These are phyloP conservation scores for Biscutella auriculata DNA, from an alignment of 441 rosid species.

Conservation along the genomic window DNA sequence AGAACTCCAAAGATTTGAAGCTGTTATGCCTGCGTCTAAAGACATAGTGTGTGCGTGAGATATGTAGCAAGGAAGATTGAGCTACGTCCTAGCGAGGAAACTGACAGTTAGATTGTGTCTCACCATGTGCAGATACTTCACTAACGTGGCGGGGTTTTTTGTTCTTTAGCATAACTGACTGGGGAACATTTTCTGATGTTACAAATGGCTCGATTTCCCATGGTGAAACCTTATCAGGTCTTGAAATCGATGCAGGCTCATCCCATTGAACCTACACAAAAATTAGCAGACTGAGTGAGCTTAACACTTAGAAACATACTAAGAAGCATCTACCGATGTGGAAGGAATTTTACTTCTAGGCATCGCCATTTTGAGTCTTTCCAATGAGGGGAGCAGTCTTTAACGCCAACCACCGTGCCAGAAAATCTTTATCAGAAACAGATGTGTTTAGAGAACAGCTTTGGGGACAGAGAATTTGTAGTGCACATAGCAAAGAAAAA, in stretches of 20 bases:
- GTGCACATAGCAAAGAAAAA: not conserved
- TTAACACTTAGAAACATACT: not conserved
- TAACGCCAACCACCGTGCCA: slow-evolving; percentile 52
- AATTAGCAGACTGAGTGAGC: not conserved
- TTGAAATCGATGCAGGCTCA: slow-evolving; percentile 44
- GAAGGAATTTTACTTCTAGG: slow-evolving; percentile 31
- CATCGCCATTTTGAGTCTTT: slow-evolving; percentile 55
- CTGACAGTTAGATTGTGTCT: slow-evolving; percentile 8
- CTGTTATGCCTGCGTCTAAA: slow-evolving; percentile 33
- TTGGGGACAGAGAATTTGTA: slow-evolving; percentile 1
- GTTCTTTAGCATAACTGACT: slow-evolving; percentile 28
- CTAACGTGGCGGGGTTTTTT: slow-evolving; percentile 45
- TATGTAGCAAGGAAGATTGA: slow-evolving; percentile 1
- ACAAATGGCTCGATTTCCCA: slow-evolving; percentile 57
- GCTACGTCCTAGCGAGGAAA: not conserved
- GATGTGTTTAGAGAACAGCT: not conserved
- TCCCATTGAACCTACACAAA: slow-evolving; percentile 55
- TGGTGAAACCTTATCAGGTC: slow-evolving; percentile 55
- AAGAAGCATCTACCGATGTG: not conserved
- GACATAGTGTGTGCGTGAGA: slow-evolving; percentile 10
- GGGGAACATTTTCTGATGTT: slow-evolving; percentile 30
- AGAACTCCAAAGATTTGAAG: slow-evolving; percentile 35
- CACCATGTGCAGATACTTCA: slow-evolving; percentile 41
- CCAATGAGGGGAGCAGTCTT: slow-evolving; percentile 55
- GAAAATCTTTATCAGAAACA: slow-evolving; percentile 35